Base-by-base conservation (phyloP, 805 yeast genomes). In the Wickerhamiella slavikovae region DNA sequence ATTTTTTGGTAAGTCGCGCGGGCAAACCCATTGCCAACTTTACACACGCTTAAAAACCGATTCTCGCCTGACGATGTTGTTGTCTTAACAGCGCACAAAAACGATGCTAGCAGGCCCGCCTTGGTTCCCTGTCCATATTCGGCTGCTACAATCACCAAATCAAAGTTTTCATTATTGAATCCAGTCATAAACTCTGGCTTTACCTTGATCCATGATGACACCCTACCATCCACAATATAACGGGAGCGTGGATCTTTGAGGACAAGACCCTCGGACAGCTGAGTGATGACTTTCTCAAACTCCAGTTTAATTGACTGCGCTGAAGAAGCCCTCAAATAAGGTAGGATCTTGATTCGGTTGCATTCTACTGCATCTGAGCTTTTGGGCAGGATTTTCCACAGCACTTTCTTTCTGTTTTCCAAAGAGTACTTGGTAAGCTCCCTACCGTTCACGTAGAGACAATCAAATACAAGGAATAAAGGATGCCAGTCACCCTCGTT, bases 81-180 rank as follows among this genome's bases (percentile, higher is more conserved):
- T 4, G 54, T 60, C 16, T 71, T 52, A 9, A 83, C 46, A 0
- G 89, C 94, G 49, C 92, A 75, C 35, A 77, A 58, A 41, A 64
- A 77, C 8, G 79, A 62, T 16, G 71, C 62, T 13, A 51, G 30
- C 10, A 31, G 31, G 17, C 42, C 36, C 3, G 44, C 47, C 3
- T 54, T 40, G 23, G 55, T 58, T 28, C 85, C 85, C 15, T 64
- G 60, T 0, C 79, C 80, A 12, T 70, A 69, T 32, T 66, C 70
- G 32, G 71, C 73, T 0, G 95, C 98, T 33, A 83, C 70, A 0
- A 85, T 65, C 3, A 71, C 57, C 28, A 82, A 47, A 48, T 85
- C 96, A 36, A 82, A 55, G 42, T 77, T 76, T 38, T 82, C 93
- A 7, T 93, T 93, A 48, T 76, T 75, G 34, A 74, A 79, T 5